Evolutionary conservation across 2,329 filamentous ascomycete genomes (phyloP).

Genomic region (Corinectria fuckeliana): DNA sequence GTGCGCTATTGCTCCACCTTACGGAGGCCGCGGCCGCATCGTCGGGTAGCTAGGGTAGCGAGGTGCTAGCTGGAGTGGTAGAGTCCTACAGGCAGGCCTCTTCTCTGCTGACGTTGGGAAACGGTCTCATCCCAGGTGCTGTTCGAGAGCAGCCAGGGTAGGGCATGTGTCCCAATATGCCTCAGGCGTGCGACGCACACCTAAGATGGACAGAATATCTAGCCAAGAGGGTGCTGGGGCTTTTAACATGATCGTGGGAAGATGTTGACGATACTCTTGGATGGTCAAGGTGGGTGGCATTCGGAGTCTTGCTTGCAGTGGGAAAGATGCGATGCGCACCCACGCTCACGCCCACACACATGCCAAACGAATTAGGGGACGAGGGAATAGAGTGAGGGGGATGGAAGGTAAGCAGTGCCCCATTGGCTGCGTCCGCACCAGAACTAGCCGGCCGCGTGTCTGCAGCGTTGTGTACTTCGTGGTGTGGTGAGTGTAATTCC

Average conservation of each 20-base stretch:
- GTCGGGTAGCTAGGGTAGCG: constrained; percentile 26
- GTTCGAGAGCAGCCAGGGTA: constrained; percentile 5
- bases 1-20: constrained; percentile 37
- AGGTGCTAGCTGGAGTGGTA: constrained; percentile 14
- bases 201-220: not conserved
- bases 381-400: constrained; percentile 8
- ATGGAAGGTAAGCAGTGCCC: not conserved
- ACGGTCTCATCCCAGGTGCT: constrained; percentile 10
- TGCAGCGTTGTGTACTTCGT: constrained; percentile 10
- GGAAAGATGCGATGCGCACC: too few relatives aligned
- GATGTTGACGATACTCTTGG: not conserved
- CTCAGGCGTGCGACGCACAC: constrained; percentile 1
- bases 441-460: constrained; percentile 20
- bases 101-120: constrained; percentile 11
- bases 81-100: constrained; percentile 7
- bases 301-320: not conserved
- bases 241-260: not conserved
- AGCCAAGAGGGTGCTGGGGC: not conserved
- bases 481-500: constrained; percentile 5
- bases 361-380: constrained; percentile 6
- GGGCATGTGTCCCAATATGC: constrained; percentile 12
- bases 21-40: constrained; percentile 31
- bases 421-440: constrained; percentile 10
- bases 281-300: not conserved
- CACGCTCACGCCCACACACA: not conserved